phyloP scores from a whole-genome alignment of 768 basidiomycete species.

The Suillus occidentalis region DNA sequence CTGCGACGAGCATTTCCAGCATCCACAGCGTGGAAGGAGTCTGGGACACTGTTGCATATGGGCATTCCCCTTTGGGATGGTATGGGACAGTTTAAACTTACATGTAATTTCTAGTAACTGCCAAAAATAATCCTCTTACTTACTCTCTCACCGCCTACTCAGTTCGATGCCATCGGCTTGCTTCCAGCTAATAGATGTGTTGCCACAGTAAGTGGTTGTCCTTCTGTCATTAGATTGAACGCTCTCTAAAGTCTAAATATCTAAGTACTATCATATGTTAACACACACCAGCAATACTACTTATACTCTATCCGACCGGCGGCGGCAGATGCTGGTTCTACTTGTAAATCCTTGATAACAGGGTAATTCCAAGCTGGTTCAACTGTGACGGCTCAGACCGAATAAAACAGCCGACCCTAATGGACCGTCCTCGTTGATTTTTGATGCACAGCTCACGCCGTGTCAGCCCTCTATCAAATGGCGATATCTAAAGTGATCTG shows the following conservation, averaged over 20 bases:
- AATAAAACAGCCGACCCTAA: not conserved
- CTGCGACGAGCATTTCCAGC: constrained; percentile 1
- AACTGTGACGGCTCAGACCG: not conserved
- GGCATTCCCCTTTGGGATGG: not conserved
- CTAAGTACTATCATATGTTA: not conserved
- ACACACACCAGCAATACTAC: not conserved
- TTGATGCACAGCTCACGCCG: not conserved
- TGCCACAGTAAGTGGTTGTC: not conserved
- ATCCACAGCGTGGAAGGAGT: not conserved
- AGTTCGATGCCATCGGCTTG: not conserved
- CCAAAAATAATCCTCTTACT: not conserved
- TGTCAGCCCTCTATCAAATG: not conserved
- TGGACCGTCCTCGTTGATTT: not conserved
- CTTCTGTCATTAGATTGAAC: not conserved
- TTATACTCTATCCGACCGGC: not conserved
- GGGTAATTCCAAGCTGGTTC: not conserved
- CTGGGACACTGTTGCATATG: not conserved
- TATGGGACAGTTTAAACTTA: not conserved
- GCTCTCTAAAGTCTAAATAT: not conserved
- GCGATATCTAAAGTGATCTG: not conserved
- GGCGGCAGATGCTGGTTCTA: not conserved
- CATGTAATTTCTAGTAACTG: not conserved
- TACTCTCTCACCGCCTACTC: not conserved
- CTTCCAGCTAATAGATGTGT: not conserved
- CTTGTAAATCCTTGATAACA: not conserved